Conservation (phyloP, 495 filamentous ascomycete genomes). For the Xylaria curta region DNA sequence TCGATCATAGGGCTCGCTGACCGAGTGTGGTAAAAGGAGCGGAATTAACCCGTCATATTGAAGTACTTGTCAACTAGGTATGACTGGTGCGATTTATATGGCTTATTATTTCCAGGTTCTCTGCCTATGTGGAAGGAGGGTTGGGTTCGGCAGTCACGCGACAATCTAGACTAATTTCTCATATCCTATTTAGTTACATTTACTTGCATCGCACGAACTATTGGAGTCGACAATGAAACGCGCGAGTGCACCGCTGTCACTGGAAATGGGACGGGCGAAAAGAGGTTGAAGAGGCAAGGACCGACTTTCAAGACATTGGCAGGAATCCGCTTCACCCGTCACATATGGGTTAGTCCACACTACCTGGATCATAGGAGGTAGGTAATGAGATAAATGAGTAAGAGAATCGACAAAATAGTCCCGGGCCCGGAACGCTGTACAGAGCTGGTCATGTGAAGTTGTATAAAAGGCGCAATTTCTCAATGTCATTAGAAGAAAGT, state of each 20-base stretch:
- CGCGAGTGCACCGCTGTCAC: background rate
- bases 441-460: background rate
- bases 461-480: background rate
- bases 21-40: background rate
- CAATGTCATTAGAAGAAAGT: too few relatives aligned
- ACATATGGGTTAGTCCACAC: too few relatives aligned
- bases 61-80: background rate
- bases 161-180: too few relatives aligned
- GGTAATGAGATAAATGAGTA: background rate
- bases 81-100: too few relatives aligned
- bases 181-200: too few relatives aligned
- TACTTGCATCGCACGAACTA: too few relatives aligned
- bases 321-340: too few relatives aligned
- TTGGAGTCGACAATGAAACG: too few relatives aligned
- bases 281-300: background rate
- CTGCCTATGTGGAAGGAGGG: too few relatives aligned
- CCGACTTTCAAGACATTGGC: background rate
- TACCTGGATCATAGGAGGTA: too few relatives aligned
- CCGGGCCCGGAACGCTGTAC: background rate
- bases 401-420: background rate
- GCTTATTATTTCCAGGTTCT: too few relatives aligned
- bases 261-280: background rate
- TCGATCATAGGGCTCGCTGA: conserved; percentile 12
- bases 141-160: too few relatives aligned
- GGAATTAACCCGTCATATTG: conserved; percentile 9